Evolutionary conservation across 371 early-diverging fungal genomes (phyloP).

Genomic region (Phascolomyces articulosus): DNA sequence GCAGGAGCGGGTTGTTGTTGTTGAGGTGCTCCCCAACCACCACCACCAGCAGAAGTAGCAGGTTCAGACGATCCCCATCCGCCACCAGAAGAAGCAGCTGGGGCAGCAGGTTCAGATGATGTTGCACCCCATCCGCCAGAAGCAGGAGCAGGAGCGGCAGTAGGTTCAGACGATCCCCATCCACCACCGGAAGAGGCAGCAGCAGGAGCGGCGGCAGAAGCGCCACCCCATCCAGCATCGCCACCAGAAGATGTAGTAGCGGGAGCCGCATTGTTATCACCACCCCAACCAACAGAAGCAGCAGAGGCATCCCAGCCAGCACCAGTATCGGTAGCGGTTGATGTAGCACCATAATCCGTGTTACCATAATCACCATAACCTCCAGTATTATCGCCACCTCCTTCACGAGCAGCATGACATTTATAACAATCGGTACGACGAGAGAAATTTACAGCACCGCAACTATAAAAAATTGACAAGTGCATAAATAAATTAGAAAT

Average conservation of each 20-base stretch:
- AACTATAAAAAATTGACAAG: conserved; percentile 16
- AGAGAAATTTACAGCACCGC: conserved; percentile 62
- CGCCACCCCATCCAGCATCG: conserved; percentile 13
- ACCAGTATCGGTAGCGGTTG: conserved; percentile 21
- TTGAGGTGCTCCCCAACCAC: conserved; percentile 22
- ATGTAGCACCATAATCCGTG: conserved; percentile 20
- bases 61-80: conserved; percentile 29
- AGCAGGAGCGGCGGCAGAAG: conserved; percentile 22
- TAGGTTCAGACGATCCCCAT: conserved; percentile 20
- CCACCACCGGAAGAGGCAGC: conserved; percentile 20
- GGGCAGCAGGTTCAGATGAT: conserved; percentile 20
- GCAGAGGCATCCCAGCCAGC: conserved; percentile 31
- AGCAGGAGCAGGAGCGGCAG: conserved; percentile 21
- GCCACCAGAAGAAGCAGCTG: conserved; percentile 21
- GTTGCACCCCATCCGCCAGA: conserved; percentile 29
- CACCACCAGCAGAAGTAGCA: conserved; percentile 18
- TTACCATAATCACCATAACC: conserved; percentile 26
- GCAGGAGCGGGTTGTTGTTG: conserved; percentile 16
- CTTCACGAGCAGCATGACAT: conserved; percentile 61
- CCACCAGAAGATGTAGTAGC: conserved; percentile 19
- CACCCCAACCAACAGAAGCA: conserved; percentile 28
- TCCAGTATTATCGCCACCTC: conserved; percentile 49
- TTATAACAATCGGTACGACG: conserved; percentile 69
- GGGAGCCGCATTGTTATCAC: conserved; percentile 20
- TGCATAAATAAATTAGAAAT: too few species aligned